These are phyloP conservation scores for Solanum raphanifolium DNA, from an alignment of 257 asterid genomes.

Conservation along the genomic window DNA sequence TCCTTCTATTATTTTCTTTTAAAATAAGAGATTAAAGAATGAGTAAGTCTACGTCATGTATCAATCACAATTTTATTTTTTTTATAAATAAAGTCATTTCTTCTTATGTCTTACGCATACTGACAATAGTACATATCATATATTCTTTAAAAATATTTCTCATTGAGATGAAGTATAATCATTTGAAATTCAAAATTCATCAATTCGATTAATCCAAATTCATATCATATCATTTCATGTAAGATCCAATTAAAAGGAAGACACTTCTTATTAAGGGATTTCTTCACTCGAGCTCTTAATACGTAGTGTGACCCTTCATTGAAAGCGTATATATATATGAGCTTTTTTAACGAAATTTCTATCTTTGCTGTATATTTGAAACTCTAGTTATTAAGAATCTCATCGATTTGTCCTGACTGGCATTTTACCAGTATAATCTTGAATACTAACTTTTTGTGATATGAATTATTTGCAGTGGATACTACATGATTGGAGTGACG, in stretches of 20 bases:
- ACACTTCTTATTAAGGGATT: not conserved
- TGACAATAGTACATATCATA: not conserved
- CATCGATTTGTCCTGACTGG: not conserved
- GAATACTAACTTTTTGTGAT: not conserved
- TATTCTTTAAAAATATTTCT: not conserved
- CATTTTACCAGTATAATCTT: too few species aligned
- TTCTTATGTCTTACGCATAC: not conserved
- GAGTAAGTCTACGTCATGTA: not conserved
- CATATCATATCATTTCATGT: not conserved
- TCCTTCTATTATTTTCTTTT: too few species aligned
- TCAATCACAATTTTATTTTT: not conserved
- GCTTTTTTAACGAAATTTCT: not conserved
- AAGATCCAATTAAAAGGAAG: not conserved
- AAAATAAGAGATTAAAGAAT: not conserved
- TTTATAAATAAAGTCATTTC: not conserved
- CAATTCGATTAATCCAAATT: not conserved
- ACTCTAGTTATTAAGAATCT: not conserved
- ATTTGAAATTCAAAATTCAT: not conserved
- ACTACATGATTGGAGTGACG: conserved; percentile 21
- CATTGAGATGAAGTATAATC: not conserved
- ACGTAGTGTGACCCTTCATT: not conserved
- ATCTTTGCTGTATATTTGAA: not conserved
- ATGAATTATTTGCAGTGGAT: conserved; percentile 12
- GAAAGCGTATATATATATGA: not conserved
- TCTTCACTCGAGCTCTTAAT: too few species aligned